phyloP scores from a whole-genome alignment of 2,329 filamentous ascomycete species.

The Calonectria crousiana region DNA sequence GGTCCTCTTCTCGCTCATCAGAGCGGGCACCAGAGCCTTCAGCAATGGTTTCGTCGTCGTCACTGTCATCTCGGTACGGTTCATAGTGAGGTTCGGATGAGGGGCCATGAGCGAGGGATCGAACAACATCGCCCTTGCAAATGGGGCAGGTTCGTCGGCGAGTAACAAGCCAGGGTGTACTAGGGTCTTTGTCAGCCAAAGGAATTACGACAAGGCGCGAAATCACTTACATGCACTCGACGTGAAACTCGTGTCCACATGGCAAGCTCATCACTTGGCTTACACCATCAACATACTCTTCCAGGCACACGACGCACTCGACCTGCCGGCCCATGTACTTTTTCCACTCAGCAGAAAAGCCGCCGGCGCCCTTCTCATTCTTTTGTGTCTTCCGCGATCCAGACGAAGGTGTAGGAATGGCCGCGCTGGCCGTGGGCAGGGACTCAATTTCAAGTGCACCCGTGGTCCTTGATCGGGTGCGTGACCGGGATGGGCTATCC shows the following conservation, averaged over 20 bases:
- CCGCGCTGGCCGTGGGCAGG: slow-evolving; percentile 57
- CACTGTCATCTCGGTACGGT: slow-evolving; percentile 66
- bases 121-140: slow-evolving; percentile 96
- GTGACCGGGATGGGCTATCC: slow-evolving; percentile 62
- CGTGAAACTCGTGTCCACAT: slow-evolving; percentile 98
- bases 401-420: slow-evolving; percentile 53
- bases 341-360: slow-evolving; percentile 67
- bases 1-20: slow-evolving; percentile 51
- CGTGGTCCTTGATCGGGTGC: slow-evolving; percentile 75
- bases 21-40: slow-evolving; percentile 50
- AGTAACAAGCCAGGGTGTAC: slow-evolving; percentile 96
- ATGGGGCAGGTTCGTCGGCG: slow-evolving; percentile 97
- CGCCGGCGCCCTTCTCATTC: slow-evolving; percentile 58
- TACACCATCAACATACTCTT: slow-evolving; percentile 95
- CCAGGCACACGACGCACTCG: slow-evolving; percentile 96
- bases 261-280: slow-evolving; percentile 97
- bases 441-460: slow-evolving; percentile 67
- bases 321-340: slow-evolving; percentile 77
- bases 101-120: slow-evolving; percentile 69
- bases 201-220: background rate
- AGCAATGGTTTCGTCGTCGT: slow-evolving; percentile 53
- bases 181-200: slow-evolving; percentile 54
- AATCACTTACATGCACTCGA: slow-evolving; percentile 91
- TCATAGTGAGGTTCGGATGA: slow-evolving; percentile 66
- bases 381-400: slow-evolving; percentile 47